Evolutionary conservation across 1,139 yeast species (phyloP).

Genomic region (Zygosaccharomyces pseudobailii): DNA sequence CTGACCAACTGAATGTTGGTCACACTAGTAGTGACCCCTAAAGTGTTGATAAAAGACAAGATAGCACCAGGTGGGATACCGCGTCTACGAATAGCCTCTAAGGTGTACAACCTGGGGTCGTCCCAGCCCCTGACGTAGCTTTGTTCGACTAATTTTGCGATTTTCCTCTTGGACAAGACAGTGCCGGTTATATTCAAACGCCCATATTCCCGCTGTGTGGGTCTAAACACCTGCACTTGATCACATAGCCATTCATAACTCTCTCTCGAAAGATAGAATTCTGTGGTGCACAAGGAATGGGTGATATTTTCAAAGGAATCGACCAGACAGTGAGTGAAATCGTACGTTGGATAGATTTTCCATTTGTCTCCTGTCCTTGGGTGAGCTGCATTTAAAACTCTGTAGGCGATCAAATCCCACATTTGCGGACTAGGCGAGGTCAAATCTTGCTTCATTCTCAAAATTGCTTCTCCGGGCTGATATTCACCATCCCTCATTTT

Average conservation of each 20-base stretch:
- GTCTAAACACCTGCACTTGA: slow-evolving; percentile 89
- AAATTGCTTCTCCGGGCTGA: slow-evolving; percentile 84
- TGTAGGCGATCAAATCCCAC: slow-evolving; percentile 99
- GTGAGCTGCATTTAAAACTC: slow-evolving; percentile 87
- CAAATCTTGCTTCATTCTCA: slow-evolving; percentile 95
- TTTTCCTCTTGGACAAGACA: slow-evolving; percentile 89
- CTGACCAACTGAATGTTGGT: slow-evolving; percentile 86
- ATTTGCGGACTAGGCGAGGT: slow-evolving; percentile 94
- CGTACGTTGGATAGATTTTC: slow-evolving; percentile 98
- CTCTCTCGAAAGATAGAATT: slow-evolving; percentile 86
- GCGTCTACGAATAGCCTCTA: slow-evolving; percentile 92
- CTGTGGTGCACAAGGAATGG: slow-evolving; percentile 93
- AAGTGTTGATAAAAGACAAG: slow-evolving; percentile 83
- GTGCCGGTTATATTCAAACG: slow-evolving; percentile 94
- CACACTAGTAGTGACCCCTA: slow-evolving; percentile 93
- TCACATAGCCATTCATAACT: slow-evolving; percentile 99
- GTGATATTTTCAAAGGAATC: slow-evolving; percentile 96
- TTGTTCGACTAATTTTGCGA: slow-evolving; percentile 83
- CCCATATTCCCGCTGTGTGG: slow-evolving; percentile 98
- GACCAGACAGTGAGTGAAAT: slow-evolving; percentile 97
- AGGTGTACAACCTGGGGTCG: slow-evolving; percentile 93
- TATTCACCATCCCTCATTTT: slow-evolving; percentile 88
- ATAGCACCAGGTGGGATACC: slow-evolving; percentile 99
- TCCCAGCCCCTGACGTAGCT: slow-evolving; percentile 92
- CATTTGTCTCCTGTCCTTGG: slow-evolving; percentile 96